Evolutionary conservation across 805 yeast genomes (phyloP).

Genomic region (Blastobotrys terrestris): DNA sequence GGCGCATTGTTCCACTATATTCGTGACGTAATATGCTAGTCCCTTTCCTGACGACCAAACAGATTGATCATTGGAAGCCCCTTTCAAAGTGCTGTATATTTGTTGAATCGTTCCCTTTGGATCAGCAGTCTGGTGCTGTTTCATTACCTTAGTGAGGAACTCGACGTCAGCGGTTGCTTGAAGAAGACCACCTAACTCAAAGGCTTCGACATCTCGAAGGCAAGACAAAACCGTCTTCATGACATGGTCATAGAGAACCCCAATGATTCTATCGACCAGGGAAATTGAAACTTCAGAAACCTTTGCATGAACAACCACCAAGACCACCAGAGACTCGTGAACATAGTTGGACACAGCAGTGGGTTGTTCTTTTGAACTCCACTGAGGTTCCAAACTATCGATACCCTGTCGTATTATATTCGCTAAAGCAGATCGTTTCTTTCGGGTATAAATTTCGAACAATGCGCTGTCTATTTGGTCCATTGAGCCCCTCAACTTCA

Average conservation of each 20-base stretch:
- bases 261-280: conserved; percentile 40
- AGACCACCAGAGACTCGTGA: conserved; percentile 42
- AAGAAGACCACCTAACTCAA: conserved; percentile 42
- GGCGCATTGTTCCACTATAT: conserved; percentile 14
- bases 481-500: conserved; percentile 41
- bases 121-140: conserved; percentile 22
- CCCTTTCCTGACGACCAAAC: conserved; percentile 25
- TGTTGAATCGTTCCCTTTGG: conserved; percentile 22
- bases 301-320: conserved; percentile 48
- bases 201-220: conserved; percentile 39
- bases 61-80: conserved; percentile 20
- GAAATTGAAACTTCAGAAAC: conserved; percentile 44
- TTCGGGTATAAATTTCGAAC: conserved; percentile 47
- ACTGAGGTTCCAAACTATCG: conserved; percentile 32
- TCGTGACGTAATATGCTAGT: conserved; percentile 22
- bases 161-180: conserved; percentile 51
- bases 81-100: conserved; percentile 27
- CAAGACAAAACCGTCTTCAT: conserved; percentile 34
- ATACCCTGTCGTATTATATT: conserved; percentile 39
- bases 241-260: conserved; percentile 39
- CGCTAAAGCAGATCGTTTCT: conserved; percentile 39
- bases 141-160: conserved; percentile 39
- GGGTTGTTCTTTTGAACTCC: conserved; percentile 34
- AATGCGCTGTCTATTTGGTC: conserved; percentile 47
- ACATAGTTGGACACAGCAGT: conserved; percentile 36